Percentiles rank a stretch among this genome's conserved stretches.
These are phyloP conservation scores for Trichophyton benhamiae DNA, from an alignment of 2,329 filamentous ascomycete species.

Conservation along the genomic window DNA sequence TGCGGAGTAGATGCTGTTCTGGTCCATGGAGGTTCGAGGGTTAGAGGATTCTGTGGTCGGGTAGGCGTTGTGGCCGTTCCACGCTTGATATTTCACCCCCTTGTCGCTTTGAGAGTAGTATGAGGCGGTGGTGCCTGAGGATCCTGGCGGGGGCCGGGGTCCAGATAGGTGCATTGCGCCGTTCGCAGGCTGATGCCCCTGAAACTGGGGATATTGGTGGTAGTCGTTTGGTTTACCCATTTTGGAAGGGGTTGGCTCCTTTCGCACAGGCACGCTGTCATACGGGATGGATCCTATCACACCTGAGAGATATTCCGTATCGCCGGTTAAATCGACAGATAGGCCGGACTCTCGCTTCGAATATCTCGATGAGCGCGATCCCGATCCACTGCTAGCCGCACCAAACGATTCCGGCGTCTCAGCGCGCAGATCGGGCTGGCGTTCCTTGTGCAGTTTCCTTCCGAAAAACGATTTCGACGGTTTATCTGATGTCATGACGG, in stretches of 20 bases:
- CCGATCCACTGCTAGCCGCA: constrained; percentile 48
- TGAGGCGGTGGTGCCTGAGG: constrained; percentile 49
- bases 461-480: constrained; percentile 78
- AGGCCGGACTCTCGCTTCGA: constrained; percentile 57
- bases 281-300: constrained; percentile 83
- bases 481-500: constrained; percentile 50
- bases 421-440: constrained; percentile 39
- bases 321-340: constrained; percentile 57
- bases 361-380: constrained; percentile 62
- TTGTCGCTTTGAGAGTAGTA: constrained; percentile 58
- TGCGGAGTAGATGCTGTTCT: constrained; percentile 51
- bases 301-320: constrained; percentile 62
- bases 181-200: constrained; percentile 41
- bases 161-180: constrained; percentile 48
- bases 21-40: constrained; percentile 49
- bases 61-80: constrained; percentile 53
- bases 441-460: constrained; percentile 63
- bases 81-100: constrained; percentile 64
- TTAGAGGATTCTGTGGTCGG: constrained; percentile 42
- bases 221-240: constrained; percentile 71
- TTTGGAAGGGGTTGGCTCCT: constrained; percentile 63
- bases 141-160: constrained; percentile 47
- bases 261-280: constrained; percentile 55
- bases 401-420: constrained; percentile 42
- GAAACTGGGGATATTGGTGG: constrained; percentile 75